Evolutionary conservation across 371 early-diverging fungal species (phyloP), one percentile per base, ranked within the genome.

Genomic region (Rhizopus arrhizus): DNA sequence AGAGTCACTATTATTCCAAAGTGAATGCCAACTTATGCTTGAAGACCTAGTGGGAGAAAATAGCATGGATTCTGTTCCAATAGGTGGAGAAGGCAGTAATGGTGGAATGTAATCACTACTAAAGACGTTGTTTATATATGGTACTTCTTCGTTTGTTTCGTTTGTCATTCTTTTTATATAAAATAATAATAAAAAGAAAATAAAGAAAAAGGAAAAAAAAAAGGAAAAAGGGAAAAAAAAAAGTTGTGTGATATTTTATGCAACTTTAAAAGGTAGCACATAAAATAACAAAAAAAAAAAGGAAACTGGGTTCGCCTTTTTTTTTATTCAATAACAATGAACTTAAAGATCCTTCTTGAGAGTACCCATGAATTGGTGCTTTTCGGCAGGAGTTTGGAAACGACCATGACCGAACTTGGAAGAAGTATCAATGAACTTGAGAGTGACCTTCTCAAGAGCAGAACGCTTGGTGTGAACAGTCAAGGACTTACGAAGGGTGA

Each of bases 401-500:
- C 22, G 22, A 22, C 22, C 22, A 22, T 22, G 22, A 22, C 22
- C 22, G 22, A 22, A 22, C 92, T 99, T 99, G 88, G 99, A 98
- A 57, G 97, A 91, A 55, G 99, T 99, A 85, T 99, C 99, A 88
- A 99, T 95, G 88, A 99, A 99, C 90, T 93, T 93, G 83, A 99
- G 90, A 66, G 77, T 74, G 74, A 99, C 90, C 84, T 96, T 91
- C 86, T 99, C 99, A 66, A 95, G 84, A 67, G 97, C 94, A 62
- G 91, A 89, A 66, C 97, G 93, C 84, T 89, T 91, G 87, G 94
- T 93, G 89, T 95, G 94, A 82, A 85, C 88, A 63, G 93, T 83
- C 66, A 98, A 88, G 51, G 97, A 91, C 94, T 99, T 99, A 84
- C 99, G 95, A 72, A 99, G 89, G 61, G 99, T 97, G 66, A 99